Conservation (phyloP, 2,329 filamentous ascomycete species). For the Calonectria naviculata region DNA sequence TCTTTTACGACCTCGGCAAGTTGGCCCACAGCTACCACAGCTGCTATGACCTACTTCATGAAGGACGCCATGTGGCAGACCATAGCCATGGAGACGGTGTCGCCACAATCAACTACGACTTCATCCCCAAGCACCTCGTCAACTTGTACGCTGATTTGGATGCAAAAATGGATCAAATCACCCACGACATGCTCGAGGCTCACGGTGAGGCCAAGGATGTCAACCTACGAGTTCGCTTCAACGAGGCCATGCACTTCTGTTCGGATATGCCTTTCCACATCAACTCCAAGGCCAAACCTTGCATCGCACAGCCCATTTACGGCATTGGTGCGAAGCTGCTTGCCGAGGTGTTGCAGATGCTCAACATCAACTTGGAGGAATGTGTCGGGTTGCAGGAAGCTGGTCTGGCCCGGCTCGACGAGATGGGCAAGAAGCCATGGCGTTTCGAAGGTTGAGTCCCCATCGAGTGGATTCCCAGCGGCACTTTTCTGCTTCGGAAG, state of each 20-base stretch:
- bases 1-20: constrained; percentile 8
- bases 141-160: not conserved
- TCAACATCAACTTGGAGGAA: not conserved
- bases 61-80: not conserved
- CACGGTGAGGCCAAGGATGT: constrained; percentile 8
- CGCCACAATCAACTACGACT: not conserved
- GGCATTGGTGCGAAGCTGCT: constrained; percentile 3
- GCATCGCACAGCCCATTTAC: constrained; percentile 8
- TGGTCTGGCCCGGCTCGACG: not conserved
- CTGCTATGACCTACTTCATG: constrained; percentile 5
- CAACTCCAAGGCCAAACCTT: constrained; percentile 14
- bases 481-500: not conserved
- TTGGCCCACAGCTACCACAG: constrained; percentile 9
- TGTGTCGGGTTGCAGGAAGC: constrained; percentile 1
- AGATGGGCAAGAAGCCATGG: constrained; percentile 10
- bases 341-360: constrained; percentile 6
- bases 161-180: not conserved
- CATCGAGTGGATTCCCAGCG: not conserved
- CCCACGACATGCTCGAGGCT: not conserved
- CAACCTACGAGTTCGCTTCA: constrained; percentile 5
- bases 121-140: not conserved
- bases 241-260: constrained; percentile 11
- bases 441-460: not conserved
- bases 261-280: constrained; percentile 10
- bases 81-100: not conserved